Evolutionary conservation across 2,329 filamentous ascomycete genomes (phyloP).

Genomic region (Didymella glomerata): DNA sequence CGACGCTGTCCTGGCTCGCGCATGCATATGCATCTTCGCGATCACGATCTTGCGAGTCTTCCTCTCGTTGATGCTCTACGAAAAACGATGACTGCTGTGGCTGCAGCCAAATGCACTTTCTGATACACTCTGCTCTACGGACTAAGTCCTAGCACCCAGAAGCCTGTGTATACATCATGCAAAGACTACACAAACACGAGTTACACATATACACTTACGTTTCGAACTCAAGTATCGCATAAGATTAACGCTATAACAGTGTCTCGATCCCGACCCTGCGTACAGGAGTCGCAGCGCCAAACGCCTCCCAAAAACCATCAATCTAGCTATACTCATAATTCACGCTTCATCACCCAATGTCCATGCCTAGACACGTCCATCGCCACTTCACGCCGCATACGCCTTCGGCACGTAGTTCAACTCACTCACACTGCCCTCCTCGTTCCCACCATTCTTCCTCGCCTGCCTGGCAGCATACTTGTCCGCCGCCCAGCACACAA

Average conservation of each 20-base stretch:
- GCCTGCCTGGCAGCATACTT: slow-evolving; percentile 47
- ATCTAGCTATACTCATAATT: background rate
- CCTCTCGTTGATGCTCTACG: too few species aligned
- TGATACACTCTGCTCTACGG: too few species aligned
- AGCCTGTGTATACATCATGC: background rate
- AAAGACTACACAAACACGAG: background rate
- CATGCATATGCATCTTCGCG: too few species aligned
- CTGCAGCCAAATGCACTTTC: too few species aligned
- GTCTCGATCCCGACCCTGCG: slow-evolving; percentile 4
- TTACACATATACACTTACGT: background rate
- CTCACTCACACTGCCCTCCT: slow-evolving; percentile 18
- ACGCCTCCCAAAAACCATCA: background rate
- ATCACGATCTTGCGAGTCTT: too few species aligned
- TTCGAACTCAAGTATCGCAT: background rate
- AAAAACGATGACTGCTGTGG: too few species aligned
- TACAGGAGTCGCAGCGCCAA: slow-evolving; percentile 14
- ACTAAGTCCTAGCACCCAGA: too few species aligned
- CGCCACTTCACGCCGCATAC: slow-evolving; percentile 6
- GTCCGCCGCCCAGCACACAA: slow-evolving; percentile 50
- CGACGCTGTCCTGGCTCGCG: background rate
- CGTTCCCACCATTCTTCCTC: slow-evolving; percentile 39
- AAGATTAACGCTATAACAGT: background rate
- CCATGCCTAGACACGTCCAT: background rate
- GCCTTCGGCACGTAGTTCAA: slow-evolving; percentile 21
- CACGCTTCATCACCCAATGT: background rate